These are phyloP conservation scores for Tetrahymena malaccensis DNA, from an alignment of 73 alveolate genomes.

Conservation along the genomic window DNA sequence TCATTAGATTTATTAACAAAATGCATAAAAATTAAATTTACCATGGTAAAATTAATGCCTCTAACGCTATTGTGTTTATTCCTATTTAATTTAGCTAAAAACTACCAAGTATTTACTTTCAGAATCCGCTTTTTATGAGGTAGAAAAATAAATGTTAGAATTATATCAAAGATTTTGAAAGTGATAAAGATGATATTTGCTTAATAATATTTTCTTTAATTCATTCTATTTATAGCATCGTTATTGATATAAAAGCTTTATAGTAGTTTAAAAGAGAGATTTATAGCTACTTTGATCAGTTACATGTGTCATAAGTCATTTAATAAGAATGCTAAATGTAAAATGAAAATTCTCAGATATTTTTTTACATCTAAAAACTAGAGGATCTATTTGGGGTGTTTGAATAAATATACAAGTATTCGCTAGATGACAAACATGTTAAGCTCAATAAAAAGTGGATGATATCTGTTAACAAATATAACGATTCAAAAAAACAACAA, in stretches of 20 bases:
- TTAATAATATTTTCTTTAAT: background rate
- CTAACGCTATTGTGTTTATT: background rate
- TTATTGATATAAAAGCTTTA: background rate
- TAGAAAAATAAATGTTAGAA: background rate
- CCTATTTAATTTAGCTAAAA: background rate
- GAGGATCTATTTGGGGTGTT: background rate
- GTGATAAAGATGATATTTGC: background rate
- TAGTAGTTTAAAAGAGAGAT: background rate
- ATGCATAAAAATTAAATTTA: background rate
- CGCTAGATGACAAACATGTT: background rate
- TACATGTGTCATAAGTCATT: background rate
- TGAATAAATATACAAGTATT: background rate
- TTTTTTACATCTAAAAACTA: background rate
- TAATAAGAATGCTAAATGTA: background rate
- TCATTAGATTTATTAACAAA: background rate
- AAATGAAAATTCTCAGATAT: background rate
- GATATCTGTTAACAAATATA: background rate
- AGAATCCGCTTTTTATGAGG: background rate
- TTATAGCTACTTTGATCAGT: background rate
- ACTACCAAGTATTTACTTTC: background rate
- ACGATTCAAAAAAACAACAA: background rate
- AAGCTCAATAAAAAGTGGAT: background rate
- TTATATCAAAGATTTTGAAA: background rate
- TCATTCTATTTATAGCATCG: background rate
- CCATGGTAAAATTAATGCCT: background rate